These are phyloP conservation scores for Candida corydali DNA, from an alignment of 805 yeast genomes.

Conservation along the genomic window DNA sequence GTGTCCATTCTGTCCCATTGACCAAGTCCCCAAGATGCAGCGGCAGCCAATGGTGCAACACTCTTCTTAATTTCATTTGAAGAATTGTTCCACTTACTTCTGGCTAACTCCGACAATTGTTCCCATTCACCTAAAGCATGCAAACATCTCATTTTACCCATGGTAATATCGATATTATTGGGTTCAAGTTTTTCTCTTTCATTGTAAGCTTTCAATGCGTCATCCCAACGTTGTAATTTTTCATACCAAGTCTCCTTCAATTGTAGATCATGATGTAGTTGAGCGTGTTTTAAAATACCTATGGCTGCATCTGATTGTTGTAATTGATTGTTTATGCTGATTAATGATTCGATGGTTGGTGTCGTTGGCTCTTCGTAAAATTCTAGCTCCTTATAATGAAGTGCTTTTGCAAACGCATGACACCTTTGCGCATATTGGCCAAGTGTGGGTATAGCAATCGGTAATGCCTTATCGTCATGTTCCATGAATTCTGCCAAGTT, in stretches of 20 bases:
- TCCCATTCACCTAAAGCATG: slow-evolving; percentile 99
- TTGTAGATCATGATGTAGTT: slow-evolving; percentile 83
- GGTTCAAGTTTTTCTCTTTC: slow-evolving; percentile 64
- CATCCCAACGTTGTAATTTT: slow-evolving; percentile 96
- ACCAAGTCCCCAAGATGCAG: slow-evolving; percentile 97
- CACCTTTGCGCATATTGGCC: slow-evolving; percentile 93
- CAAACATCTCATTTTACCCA: slow-evolving; percentile 97
- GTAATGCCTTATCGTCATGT: slow-evolving; percentile 92
- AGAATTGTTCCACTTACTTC: slow-evolving; percentile 76
- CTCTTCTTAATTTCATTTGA: slow-evolving; percentile 70
- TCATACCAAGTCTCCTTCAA: slow-evolving; percentile 98
- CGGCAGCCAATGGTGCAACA: slow-evolving; percentile 97
- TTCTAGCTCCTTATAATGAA: slow-evolving; percentile 93
- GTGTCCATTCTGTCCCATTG: slow-evolving; percentile 96
- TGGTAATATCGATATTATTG: slow-evolving; percentile 78
- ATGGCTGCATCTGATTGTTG: slow-evolving; percentile 98
- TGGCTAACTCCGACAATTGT: slow-evolving; percentile 77
- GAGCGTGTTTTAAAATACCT: slow-evolving; percentile 93
- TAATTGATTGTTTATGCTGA: slow-evolving; percentile 86
- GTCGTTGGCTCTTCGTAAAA: slow-evolving; percentile 91
- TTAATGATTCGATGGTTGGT: slow-evolving; percentile 86
- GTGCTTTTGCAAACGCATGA: slow-evolving; percentile 96
- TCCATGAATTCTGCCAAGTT: slow-evolving; percentile 96
- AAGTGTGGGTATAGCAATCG: slow-evolving; percentile 82
- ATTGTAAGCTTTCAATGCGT: slow-evolving; percentile 86